Base-by-base conservation (phyloP, 495 filamentous ascomycete species). In the Copromyces sp. region DNA sequence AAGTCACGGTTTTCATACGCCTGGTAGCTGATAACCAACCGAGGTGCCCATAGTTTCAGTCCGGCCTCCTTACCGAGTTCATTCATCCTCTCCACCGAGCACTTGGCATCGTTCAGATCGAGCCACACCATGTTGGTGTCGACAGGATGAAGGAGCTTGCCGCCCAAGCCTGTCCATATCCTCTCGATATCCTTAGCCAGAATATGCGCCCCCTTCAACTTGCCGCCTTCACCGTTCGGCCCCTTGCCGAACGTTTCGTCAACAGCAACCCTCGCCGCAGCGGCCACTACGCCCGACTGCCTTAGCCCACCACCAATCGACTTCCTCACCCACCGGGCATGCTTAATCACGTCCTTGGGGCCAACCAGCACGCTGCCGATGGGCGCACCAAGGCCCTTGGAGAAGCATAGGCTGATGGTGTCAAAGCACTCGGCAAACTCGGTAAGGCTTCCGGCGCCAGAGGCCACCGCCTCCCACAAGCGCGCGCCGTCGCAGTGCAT, bases 101-200 rank as follows among this genome's bases (percentile, higher is more conserved):
- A 82, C 0, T 84, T 82, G 7, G 75, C 78, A 12, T 78, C 83
- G 38, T 90, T 88, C 39, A 97, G 80, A 81, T 97, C 92, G 72
- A 97, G 75, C 95, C 94, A 98, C 17, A 96, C 89, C 91, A 97
- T 97, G 80, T 98, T 97, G 47, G 94, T 97, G 76, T 97, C 91
- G 4, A 91, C 90, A 9, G 89, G 89, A 39, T 89, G 81, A 45
- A 78, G 68, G 38, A 89, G 78, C 81, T 87, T 85, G 14, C 91
- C 90, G 2, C 91, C 91, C 16, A 90, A 80, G 7, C 78, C 81
- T 3, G 81, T 86, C 92, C 92, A 94, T 72, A 87, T 80, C 37
- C 84, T 80, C 29, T 86, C 90, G 35, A 97, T 82, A 53, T 82
- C 81, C 81, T 88, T 89, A 2, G 94, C 93, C 39, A 85, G 86